phyloP scores from a whole-genome alignment of 2,329 filamentous ascomycete genomes.

The Zymoseptoria ardabiliae region DNA sequence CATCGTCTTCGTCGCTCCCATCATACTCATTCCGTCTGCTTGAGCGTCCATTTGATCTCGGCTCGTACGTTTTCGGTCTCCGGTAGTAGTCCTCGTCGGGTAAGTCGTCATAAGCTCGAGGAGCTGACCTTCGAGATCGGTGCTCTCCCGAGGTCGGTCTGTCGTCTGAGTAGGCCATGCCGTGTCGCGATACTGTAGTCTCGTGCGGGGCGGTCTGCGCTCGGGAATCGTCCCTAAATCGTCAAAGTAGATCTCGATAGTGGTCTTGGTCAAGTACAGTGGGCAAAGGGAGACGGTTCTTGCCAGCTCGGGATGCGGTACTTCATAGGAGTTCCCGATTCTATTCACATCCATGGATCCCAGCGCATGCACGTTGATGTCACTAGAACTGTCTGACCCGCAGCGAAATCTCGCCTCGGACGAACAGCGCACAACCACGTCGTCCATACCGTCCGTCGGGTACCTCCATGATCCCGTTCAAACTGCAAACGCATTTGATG shows the following conservation, averaged over 20 bases:
- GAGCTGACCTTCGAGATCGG: constrained; percentile 12
- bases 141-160: constrained; percentile 8
- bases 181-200: not conserved
- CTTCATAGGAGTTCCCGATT: not conserved
- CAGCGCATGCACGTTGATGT: not conserved
- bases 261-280: not conserved
- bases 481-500: no score
- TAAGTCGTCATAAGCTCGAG: constrained; percentile 12
- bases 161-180: constrained; percentile 18
- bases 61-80: constrained; percentile 11
- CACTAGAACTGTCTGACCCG: not conserved
- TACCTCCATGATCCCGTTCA: not conserved
- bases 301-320: not conserved
- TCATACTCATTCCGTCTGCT: constrained; percentile 20
- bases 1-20: constrained; percentile 25
- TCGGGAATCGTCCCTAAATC: not conserved
- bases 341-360: not conserved
- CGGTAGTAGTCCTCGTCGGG: constrained; percentile 15
- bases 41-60: constrained; percentile 7
- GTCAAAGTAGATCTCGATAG: not conserved
- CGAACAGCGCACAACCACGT: not conserved
- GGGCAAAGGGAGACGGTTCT: not conserved
- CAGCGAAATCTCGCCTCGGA: not conserved
- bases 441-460: not conserved
- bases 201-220: not conserved